Conservation (phyloP, 176 grass and related monocot genomes). For the Oryza glumipatula region DNA sequence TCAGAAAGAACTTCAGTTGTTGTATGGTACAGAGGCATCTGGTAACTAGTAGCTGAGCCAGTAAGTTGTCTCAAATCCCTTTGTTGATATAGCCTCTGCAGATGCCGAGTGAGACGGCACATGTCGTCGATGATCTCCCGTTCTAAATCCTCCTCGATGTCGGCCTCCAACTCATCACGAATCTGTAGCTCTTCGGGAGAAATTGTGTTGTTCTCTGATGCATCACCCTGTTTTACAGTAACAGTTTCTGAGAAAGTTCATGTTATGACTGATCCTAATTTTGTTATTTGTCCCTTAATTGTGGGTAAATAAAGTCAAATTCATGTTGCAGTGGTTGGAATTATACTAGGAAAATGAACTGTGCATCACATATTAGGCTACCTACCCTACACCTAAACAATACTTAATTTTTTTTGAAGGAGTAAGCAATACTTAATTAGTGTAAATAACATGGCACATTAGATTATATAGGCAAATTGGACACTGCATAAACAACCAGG, state of each 20-base stretch:
- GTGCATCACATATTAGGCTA: background rate
- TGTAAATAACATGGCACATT: background rate
- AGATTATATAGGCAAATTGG: background rate
- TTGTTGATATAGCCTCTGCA: conserved; percentile 46
- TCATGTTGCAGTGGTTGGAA: background rate
- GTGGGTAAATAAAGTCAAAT: background rate
- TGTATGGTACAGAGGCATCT: background rate
- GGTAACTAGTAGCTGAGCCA: conserved; percentile 7
- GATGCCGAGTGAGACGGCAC: background rate
- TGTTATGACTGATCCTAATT: background rate
- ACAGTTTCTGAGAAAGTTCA: background rate
- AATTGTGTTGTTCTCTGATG: conserved; percentile 36
- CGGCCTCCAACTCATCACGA: conserved; percentile 27
- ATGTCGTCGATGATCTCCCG: conserved; percentile 12
- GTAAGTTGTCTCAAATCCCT: conserved; percentile 35
- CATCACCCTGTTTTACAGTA: background rate
- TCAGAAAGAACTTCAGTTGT: conserved; percentile 19
- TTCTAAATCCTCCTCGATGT: conserved; percentile 36
- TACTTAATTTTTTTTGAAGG: no score
- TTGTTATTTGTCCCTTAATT: background rate
- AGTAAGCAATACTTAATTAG: background rate
- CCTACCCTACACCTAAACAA: background rate
- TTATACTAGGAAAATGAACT: background rate
- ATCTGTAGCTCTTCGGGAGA: conserved; percentile 18
- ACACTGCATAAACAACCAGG: background rate